Evolutionary conservation across 2,329 filamentous ascomycete species (phyloP).

Genomic region (Talaromyces sp.): DNA sequence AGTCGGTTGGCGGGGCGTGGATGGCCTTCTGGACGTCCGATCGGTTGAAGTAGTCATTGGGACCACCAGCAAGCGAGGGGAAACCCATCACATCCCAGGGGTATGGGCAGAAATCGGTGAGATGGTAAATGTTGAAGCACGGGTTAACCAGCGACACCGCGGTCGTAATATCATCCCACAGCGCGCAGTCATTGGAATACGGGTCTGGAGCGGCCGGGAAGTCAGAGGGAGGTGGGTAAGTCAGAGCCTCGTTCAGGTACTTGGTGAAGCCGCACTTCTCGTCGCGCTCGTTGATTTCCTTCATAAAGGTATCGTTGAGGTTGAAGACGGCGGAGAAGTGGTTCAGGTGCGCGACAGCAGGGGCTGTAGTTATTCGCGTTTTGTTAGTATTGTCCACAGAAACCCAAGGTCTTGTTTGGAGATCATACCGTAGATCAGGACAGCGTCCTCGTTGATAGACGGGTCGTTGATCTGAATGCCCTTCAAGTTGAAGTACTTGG

Average conservation of each 20-base stretch:
- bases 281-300: constrained; percentile 35
- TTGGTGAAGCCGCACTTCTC: constrained; percentile 43
- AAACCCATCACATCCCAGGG: constrained; percentile 66
- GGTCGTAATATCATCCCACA: constrained; percentile 53
- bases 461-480: constrained; percentile 67
- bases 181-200: constrained; percentile 42
- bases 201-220: constrained; percentile 41
- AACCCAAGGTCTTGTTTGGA: background rate
- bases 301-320: constrained; percentile 40
- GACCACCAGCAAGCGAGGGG: constrained; percentile 53
- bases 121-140: constrained; percentile 73
- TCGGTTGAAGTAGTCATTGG: constrained; percentile 65
- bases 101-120: constrained; percentile 66
- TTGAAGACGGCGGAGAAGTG: constrained; percentile 37
- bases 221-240: constrained; percentile 57
- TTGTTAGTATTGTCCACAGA: constrained; percentile 13
- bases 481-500: constrained; percentile 61
- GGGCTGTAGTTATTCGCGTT: constrained; percentile 20
- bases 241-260: constrained; percentile 47
- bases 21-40: constrained; percentile 64
- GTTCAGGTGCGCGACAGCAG: constrained; percentile 38
- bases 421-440: constrained; percentile 44
- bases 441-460: constrained; percentile 50
- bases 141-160: constrained; percentile 61
- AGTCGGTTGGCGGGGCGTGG: constrained; percentile 46